These are phyloP conservation scores for Macrolepiota dolichaula DNA, from an alignment of 768 basidiomycete genomes.

Conservation along the genomic window DNA sequence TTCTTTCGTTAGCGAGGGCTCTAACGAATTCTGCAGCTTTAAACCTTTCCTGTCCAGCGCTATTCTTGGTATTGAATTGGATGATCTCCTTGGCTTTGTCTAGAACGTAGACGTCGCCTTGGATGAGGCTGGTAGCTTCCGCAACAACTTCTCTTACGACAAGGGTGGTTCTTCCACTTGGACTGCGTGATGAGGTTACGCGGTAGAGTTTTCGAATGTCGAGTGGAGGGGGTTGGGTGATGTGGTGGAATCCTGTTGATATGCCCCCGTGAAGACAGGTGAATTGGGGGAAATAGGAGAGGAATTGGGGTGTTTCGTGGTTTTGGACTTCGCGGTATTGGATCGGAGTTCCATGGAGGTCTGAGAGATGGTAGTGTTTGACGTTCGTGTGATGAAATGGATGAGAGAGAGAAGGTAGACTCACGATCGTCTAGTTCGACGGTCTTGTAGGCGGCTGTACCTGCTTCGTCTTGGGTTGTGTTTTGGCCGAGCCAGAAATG, in stretches of 20 bases:
- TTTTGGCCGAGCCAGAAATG: constrained; percentile 65
- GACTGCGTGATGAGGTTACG: constrained; percentile 32
- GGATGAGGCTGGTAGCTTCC: constrained; percentile 41
- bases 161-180: constrained; percentile 23
- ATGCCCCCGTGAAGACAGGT: constrained; percentile 27
- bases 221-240: constrained; percentile 24
- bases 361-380: constrained; percentile 27
- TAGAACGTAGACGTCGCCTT: constrained; percentile 57
- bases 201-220: constrained; percentile 49
- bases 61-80: constrained; percentile 55
- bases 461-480: constrained; percentile 60
- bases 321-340: constrained; percentile 63
- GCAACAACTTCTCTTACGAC: constrained; percentile 49
- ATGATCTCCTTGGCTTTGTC: constrained; percentile 52
- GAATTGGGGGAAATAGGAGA: constrained; percentile 30
- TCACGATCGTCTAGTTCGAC: constrained; percentile 64
- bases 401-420: constrained; percentile 17
- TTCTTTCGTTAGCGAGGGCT: constrained; percentile 37
- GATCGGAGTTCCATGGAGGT: constrained; percentile 51
- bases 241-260: constrained; percentile 29
- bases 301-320: constrained; percentile 46
- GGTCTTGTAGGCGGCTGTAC: constrained; percentile 63
- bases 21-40: constrained; percentile 60
- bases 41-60: constrained; percentile 54
- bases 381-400: neutral